phyloP scores from a whole-genome alignment of 768 basidiomycete species.

The Calocybe gangraenosa region DNA sequence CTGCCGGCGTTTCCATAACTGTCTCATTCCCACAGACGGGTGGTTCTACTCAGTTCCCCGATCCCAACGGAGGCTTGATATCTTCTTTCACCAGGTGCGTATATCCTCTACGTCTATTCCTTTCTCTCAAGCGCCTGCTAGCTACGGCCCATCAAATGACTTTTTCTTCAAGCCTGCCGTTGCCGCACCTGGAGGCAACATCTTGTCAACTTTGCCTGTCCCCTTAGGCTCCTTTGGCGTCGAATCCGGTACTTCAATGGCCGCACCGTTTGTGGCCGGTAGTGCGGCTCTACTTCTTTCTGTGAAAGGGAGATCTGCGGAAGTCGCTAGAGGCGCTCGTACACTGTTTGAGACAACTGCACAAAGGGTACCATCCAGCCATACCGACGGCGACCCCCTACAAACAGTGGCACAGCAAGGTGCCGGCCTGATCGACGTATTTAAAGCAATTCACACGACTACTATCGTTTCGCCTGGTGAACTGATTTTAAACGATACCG shows the following conservation, averaged over 20 bases:
- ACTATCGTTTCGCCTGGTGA: constrained; percentile 53
- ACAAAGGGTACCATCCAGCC: constrained; percentile 34
- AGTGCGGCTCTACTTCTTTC: constrained; percentile 39
- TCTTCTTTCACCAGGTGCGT: constrained; percentile 42
- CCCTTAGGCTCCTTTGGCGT: constrained; percentile 35
- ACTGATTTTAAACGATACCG: constrained; percentile 63
- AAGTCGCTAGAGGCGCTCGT: constrained; percentile 25
- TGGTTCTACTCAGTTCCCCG: constrained; percentile 37
- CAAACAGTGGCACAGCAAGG: constrained; percentile 53
- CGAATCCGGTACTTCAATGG: constrained; percentile 42
- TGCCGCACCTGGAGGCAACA: constrained; percentile 50
- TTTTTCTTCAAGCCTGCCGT: constrained; percentile 53
- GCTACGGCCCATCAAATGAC: constrained; percentile 60
- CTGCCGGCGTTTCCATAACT: constrained; percentile 35
- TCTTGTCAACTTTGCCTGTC: constrained; percentile 41
- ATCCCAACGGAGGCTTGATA: constrained; percentile 51
- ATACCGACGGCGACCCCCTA: constrained; percentile 44
- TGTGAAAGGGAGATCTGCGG: constrained; percentile 30
- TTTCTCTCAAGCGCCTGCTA: constrained; percentile 8
- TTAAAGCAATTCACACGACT: constrained; percentile 49
- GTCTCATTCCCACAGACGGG: constrained; percentile 47
- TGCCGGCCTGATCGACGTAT: constrained; percentile 54
- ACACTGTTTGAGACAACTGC: constrained; percentile 48
- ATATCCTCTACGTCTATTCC: background rate
- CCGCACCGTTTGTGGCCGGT: constrained; percentile 43